phyloP scores from a whole-genome alignment of 495 filamentous ascomycete genomes.

The Parathielavia appendiculata region DNA sequence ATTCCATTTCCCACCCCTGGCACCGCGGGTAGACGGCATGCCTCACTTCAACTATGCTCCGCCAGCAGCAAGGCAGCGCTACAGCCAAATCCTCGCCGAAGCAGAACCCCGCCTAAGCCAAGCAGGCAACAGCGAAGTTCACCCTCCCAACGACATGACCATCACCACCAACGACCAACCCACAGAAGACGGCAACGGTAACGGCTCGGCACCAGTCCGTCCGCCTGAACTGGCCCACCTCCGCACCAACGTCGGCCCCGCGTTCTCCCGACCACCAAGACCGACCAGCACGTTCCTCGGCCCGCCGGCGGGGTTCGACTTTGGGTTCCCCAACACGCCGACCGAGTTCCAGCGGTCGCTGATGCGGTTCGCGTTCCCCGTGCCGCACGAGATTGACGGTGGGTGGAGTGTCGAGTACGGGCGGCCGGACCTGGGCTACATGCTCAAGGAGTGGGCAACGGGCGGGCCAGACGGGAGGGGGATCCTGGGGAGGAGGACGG shows the following conservation, averaged over 20 bases:
- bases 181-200: neutral
- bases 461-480: slow-evolving; percentile 52
- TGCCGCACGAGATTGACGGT: slow-evolving; percentile 61
- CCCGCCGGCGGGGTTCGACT: slow-evolving; percentile 57
- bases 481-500: slow-evolving; percentile 74
- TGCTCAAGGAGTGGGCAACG: slow-evolving; percentile 71
- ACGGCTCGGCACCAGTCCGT: slow-evolving; percentile 20
- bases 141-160: slow-evolving; percentile 14
- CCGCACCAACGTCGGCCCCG: slow-evolving; percentile 39
- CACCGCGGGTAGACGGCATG: slow-evolving; percentile 31
- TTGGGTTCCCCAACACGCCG: slow-evolving; percentile 69
- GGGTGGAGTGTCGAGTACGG: slow-evolving; percentile 91
- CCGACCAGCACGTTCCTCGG: slow-evolving; percentile 41
- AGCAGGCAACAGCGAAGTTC: slow-evolving; percentile 22
- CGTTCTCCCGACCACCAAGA: slow-evolving; percentile 21
- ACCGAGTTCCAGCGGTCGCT: slow-evolving; percentile 76
- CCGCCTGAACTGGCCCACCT: slow-evolving; percentile 50
- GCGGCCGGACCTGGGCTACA: slow-evolving; percentile 79
- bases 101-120: slow-evolving; percentile 27
- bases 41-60: slow-evolving; percentile 53
- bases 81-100: slow-evolving; percentile 33
- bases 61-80: slow-evolving; percentile 37
- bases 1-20: slow-evolving; percentile 51
- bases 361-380: slow-evolving; percentile 79
- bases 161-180: slow-evolving; percentile 7